Evolutionary conservation across 2,329 filamentous ascomycete genomes (phyloP), one percentile per base, ranked within the genome.

Genomic region (Fusarium sp.): DNA sequence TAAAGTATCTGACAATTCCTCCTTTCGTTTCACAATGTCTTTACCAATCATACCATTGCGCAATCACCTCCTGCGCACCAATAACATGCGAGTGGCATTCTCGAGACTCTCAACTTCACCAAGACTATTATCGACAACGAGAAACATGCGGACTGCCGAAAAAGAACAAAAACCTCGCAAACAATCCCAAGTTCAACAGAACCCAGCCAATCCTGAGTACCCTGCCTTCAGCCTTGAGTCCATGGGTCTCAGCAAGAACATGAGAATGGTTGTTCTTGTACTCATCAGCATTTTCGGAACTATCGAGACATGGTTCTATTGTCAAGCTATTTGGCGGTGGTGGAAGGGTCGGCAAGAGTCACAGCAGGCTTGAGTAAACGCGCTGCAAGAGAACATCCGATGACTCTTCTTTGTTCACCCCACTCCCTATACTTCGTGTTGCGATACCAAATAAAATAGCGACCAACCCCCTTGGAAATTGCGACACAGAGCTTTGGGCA

Each of bases 251-350:
- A 76, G 79, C 66, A 80, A 70, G 29, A 77, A 75, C 20, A 77
- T 78, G 70, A 81, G 66, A 20, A 33, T 80, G 2, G 49, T 72
- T 11, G 38, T 81, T 6, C 59, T 81, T 10, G 67, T 70, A 1
- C 56, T 80, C 3, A 42, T 82, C 8, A 69, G 75, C 57, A 73
- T 82, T 14, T 77, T 81, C 27, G 80, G 79, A 24, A 81, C 78
- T 1, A 77, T 81, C 7, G 80, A 82, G 62, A 79, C 79, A 0
- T 82, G 79, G 77, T 70, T 81, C 31, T 82, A 76, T 65, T 78
- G 77, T 44, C 76, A 81, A 60, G 73, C 78, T 2, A 74, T 79
- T 2, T 78, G 76, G 77, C 64, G 68, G 6, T 81, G 79, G 80
- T 75, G 75, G 74, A 75, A 77, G 29, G 65, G 72, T 1, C 29